Conservation (phyloP, 331 rosid species). For the Prunus yedoensis region DNA sequence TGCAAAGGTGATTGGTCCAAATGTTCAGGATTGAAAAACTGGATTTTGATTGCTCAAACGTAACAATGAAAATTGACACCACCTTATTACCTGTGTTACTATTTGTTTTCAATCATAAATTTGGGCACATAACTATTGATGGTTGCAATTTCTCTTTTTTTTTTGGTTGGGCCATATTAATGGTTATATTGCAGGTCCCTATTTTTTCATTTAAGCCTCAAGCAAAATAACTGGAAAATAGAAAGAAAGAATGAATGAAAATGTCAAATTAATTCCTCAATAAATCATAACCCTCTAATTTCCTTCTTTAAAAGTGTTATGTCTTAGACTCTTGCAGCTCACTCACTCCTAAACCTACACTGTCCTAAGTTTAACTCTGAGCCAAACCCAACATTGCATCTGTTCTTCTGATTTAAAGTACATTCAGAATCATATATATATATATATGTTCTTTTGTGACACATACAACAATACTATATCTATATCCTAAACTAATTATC, state of each 20-base stretch:
- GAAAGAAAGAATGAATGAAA: background rate
- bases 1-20: too few species aligned
- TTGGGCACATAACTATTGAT: background rate
- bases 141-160: background rate
- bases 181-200: background rate
- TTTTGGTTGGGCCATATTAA: background rate
- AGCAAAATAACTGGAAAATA: background rate
- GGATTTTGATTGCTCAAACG: too few species aligned
- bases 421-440: too few species aligned
- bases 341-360: too few species aligned
- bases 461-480: too few species aligned
- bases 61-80: background rate
- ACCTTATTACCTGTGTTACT: background rate
- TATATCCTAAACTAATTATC: too few species aligned
- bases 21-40: too few species aligned
- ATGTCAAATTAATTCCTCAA: background rate
- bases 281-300: background rate
- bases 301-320: background rate
- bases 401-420: too few species aligned
- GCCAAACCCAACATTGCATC: too few species aligned
- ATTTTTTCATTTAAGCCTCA: background rate
- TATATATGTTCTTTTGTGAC: too few species aligned
- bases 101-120: background rate
- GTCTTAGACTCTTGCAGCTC: background rate
- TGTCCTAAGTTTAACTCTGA: too few species aligned